Evolutionary conservation across 805 yeast genomes (phyloP), one percentile per base, ranked within the genome.

Genomic region (Kazachstania taianensis): DNA sequence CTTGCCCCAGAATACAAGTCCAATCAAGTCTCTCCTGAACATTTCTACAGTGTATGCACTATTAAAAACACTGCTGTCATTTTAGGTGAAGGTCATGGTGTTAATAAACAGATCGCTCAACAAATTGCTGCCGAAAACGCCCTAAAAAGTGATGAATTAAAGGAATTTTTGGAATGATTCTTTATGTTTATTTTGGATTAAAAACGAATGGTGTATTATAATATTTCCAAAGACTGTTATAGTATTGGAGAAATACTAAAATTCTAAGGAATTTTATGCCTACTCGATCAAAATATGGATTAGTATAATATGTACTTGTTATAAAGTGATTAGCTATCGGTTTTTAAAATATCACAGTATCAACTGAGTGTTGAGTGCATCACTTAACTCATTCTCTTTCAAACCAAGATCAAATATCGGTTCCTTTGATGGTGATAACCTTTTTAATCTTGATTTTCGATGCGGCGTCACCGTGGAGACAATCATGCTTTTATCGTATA

Each of bases 341-440:
- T n/a, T n/a, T n/a, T n/a, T n/a, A n/a, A n/a, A n/a, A n/a, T 16
- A 24, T 27, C 28, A 22, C 14, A 28, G 24, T n/a, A 45, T 30
- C 16, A 55, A 38, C 26, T 55, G 55, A 4, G 59, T 52, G 35
- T 48, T 46, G 25, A 56, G 38, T 4, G 61, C 61, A 20, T 55
- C 58, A 16, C 41, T 43, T 9, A 56, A 39, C 22, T 54, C 59
- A 14, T 48, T 44, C 25, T 45, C 47, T 10, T 49, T 42, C 13
- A 55, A 41, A 18, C 31, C 37, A 24, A 45, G 39, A 28, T 44
- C 42, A 7, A 50, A 32, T 5, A 41, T 31, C 7, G 53, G 51
- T n/a, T 41, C 41, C 20, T 39, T 35, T n/a, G 40, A 15, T 13
- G 34, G 33, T 15, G 30, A 22, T 13, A 27, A 8, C 20, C 9